Conservation (phyloP, 768 basidiomycete species). For the Rhodotorula diobovata region DNA sequence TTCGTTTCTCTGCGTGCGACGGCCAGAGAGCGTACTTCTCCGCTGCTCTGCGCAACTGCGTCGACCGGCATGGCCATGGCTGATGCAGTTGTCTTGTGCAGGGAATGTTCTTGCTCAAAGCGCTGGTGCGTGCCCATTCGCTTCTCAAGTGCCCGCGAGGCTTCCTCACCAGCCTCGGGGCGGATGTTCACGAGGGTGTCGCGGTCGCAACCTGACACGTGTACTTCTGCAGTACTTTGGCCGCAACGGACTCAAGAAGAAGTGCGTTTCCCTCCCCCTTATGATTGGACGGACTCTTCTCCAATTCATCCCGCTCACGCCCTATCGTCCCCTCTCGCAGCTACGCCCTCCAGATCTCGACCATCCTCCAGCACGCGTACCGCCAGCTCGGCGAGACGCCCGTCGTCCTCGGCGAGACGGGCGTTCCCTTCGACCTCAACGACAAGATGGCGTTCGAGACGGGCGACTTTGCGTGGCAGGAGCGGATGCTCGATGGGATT, state of each 20-base stretch:
- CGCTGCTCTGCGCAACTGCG: no score
- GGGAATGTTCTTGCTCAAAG: slow-evolving; percentile 37
- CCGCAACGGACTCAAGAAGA: slow-evolving; percentile 28
- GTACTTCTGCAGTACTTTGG: slow-evolving; percentile 43
- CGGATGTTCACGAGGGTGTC: no score
- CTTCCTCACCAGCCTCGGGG: no score
- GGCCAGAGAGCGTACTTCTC: no score
- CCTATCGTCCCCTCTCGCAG: slow-evolving; percentile 1
- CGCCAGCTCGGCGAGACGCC: slow-evolving; percentile 72
- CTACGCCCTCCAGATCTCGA: slow-evolving; percentile 72
- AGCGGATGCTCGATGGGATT: slow-evolving; percentile 91
- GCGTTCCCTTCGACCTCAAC: slow-evolving; percentile 96
- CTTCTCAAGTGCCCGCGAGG: neutral
- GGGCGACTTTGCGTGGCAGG: slow-evolving; percentile 74
- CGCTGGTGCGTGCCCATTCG: slow-evolving; percentile 16
- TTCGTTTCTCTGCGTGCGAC: neutral
- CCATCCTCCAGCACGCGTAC: slow-evolving; percentile 67
- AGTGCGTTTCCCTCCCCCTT: slow-evolving; percentile 5
- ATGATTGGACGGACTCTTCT: no score
- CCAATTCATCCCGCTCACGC: neutral
- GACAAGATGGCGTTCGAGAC: slow-evolving; percentile 57
- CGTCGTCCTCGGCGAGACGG: slow-evolving; percentile 84
- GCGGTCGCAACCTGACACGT: no score
- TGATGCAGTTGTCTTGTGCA: neutral
- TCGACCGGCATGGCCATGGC: no score